Conservation (phyloP, 2,329 filamentous ascomycete genomes). For the Berkeleyomyces basicola region DNA sequence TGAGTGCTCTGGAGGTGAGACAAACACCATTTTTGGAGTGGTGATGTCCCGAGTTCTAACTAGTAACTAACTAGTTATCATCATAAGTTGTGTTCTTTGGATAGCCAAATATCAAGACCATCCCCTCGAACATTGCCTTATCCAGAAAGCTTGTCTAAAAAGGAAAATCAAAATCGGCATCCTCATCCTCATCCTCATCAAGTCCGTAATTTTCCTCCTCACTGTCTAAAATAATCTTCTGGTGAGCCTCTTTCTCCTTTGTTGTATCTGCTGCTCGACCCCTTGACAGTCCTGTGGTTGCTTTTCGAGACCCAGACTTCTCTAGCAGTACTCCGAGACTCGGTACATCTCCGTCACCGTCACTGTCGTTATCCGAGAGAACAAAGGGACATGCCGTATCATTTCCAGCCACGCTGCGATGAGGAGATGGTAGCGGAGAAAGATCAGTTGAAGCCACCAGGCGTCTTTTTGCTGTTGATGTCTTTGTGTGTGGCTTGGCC, state of each 20-base stretch:
- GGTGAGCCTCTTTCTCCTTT: not conserved
- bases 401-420: not conserved
- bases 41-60: too few relatives aligned
- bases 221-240: not conserved
- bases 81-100: not conserved
- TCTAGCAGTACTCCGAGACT: not conserved
- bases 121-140: too few relatives aligned
- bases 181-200: conserved; percentile 8
- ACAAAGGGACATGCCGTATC: not conserved
- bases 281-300: not conserved
- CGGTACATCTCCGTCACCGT: conserved; percentile 1
- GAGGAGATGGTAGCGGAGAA: not conserved
- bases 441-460: not conserved
- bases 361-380: not conserved
- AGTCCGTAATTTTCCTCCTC: conserved; percentile 11
- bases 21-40: too few relatives aligned
- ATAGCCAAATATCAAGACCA: too few relatives aligned
- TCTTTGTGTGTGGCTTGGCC: not conserved
- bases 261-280: not conserved
- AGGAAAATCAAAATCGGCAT: conserved; percentile 6
- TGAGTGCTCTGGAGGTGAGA: too few relatives aligned
- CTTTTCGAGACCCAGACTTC: not conserved
- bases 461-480: not conserved
- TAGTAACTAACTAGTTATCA: too few relatives aligned
- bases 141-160: not conserved